These are phyloP conservation scores for Mycena sanguinolenta DNA, from an alignment of 768 basidiomycete genomes.

Conservation along the genomic window DNA sequence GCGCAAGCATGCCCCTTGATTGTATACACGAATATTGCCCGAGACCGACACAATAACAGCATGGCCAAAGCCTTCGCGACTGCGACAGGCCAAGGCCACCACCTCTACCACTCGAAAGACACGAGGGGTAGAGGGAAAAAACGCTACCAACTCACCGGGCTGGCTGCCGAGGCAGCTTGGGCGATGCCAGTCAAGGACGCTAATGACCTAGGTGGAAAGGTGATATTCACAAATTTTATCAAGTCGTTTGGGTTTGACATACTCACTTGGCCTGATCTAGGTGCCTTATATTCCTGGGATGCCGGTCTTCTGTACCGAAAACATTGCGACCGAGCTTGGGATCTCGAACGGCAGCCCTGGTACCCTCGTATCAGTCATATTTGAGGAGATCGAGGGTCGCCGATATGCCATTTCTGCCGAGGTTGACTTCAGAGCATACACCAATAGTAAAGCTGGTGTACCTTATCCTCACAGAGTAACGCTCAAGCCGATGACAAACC, in stretches of 20 bases:
- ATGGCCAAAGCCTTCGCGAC: too few species aligned
- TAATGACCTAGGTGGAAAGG: slow-evolving; percentile 26
- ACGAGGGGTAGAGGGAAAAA: slow-evolving; percentile 16
- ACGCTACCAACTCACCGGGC: slow-evolving; percentile 2
- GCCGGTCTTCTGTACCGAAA: slow-evolving; percentile 29
- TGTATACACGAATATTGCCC: slow-evolving; percentile 15
- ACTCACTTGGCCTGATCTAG: too few species aligned
- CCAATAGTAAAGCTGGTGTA: background rate
- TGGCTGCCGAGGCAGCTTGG: slow-evolving; percentile 28
- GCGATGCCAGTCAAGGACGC: slow-evolving; percentile 19
- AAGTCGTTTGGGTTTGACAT: too few species aligned
- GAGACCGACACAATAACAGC: too few species aligned
- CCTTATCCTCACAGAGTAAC: slow-evolving; percentile 16
- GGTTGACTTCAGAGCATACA: background rate
- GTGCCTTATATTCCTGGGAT: slow-evolving; percentile 26
- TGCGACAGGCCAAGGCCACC: too few species aligned
- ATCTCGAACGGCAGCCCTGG: slow-evolving; percentile 29
- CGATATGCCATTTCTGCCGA: too few species aligned
- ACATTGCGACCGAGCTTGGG: slow-evolving; percentile 27
- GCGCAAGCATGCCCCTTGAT: slow-evolving; percentile 17
- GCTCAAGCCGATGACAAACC: background rate
- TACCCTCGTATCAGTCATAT: background rate
- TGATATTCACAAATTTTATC: too few species aligned
- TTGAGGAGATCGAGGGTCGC: too few species aligned
- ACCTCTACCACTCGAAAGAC: slow-evolving; percentile 13